Conservation (phyloP, 202 grass and related monocot species). For the Musa balbisiana region DNA sequence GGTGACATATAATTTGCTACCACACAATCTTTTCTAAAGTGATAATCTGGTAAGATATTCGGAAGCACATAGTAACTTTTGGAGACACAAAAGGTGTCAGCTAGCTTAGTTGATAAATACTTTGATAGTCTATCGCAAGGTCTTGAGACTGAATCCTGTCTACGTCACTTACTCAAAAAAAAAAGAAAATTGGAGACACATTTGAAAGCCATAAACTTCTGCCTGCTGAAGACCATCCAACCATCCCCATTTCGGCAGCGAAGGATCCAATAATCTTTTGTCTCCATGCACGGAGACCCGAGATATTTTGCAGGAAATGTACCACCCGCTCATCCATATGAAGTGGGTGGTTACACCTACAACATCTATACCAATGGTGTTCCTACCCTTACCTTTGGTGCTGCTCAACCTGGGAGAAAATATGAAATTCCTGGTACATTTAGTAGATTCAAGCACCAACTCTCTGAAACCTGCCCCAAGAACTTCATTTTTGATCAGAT, state of each 20-base stretch:
- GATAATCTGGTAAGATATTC: neutral
- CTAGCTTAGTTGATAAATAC: too few relatives aligned
- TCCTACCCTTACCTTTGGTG: neutral
- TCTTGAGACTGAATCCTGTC: too few relatives aligned
- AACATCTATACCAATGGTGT: conserved; percentile 13
- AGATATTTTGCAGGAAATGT: conserved; percentile 36
- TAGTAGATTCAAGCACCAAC: conserved; percentile 39
- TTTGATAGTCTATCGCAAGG: too few relatives aligned
- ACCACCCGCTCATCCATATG: conserved; percentile 29
- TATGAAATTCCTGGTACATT: conserved; percentile 27
- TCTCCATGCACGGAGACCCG: conserved; percentile 52
- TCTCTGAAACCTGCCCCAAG: conserved; percentile 57
- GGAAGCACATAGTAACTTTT: neutral
- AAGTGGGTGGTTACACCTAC: conserved; percentile 25
- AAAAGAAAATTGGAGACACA: too few relatives aligned
- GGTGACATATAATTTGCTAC: neutral
- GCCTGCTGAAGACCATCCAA: neutral
- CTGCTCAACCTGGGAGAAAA: conserved; percentile 7
- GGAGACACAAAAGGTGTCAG: too few relatives aligned
- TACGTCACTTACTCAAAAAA: too few relatives aligned
- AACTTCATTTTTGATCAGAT: conserved; percentile 65
- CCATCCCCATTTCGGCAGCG: neutral
- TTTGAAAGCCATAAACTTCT: neutral
- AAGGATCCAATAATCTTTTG: neutral
- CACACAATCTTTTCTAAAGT: neutral